Conservation (phyloP, 2,329 filamentous ascomycete species). For the Clonostachys byssicola region DNA sequence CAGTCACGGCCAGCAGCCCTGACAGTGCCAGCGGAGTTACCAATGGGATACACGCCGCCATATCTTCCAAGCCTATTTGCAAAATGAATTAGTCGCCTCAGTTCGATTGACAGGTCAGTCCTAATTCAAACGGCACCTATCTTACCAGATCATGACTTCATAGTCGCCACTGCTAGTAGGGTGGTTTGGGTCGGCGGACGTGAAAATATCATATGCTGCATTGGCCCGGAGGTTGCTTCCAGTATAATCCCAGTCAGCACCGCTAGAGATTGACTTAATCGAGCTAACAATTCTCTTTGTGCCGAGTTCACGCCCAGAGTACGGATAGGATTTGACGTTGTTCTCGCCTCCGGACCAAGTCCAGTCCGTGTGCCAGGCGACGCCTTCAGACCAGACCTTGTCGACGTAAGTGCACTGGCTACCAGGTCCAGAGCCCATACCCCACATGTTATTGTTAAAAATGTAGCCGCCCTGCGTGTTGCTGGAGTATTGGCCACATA, state of each 20-base stretch:
- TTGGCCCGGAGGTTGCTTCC: slow-evolving; percentile 36
- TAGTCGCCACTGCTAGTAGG: slow-evolving; percentile 33
- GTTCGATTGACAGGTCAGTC: not conserved
- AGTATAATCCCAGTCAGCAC: slow-evolving; percentile 23
- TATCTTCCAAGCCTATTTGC: slow-evolving; percentile 9
- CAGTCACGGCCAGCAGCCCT: not conserved
- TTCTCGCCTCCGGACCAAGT: slow-evolving; percentile 27
- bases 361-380: slow-evolving; percentile 33
- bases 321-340: slow-evolving; percentile 36
- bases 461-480: slow-evolving; percentile 8
- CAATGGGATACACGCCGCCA: slow-evolving; percentile 11
- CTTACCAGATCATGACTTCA: slow-evolving; percentile 58
- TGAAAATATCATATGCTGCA: slow-evolving; percentile 59
- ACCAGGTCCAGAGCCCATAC: slow-evolving; percentile 20
- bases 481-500: not conserved
- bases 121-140: not conserved
- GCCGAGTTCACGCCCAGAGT: slow-evolving; percentile 8
- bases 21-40: slow-evolving; percentile 41
- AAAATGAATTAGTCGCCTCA: too few species aligned
- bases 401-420: slow-evolving; percentile 34
- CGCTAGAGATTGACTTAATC: slow-evolving; percentile 23
- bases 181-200: slow-evolving; percentile 33
- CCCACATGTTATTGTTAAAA: slow-evolving; percentile 35
- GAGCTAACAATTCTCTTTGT: slow-evolving; percentile 18
- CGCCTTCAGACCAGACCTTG: slow-evolving; percentile 18